These are phyloP conservation scores for Camellia japonica DNA, from an alignment of 148 eudicot genomes.

Conservation along the genomic window DNA sequence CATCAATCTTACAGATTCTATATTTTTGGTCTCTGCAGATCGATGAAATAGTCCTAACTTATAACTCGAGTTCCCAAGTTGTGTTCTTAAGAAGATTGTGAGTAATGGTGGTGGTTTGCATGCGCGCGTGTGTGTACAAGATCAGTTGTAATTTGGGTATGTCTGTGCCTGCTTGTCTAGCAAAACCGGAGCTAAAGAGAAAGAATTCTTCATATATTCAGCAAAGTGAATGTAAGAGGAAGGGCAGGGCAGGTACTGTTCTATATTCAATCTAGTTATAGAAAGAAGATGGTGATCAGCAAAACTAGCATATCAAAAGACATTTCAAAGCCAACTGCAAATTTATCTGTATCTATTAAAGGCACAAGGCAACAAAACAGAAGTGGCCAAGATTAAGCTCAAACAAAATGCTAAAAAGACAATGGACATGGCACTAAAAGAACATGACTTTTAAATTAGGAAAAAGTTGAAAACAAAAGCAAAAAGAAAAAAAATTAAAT, in stretches of 20 bases:
- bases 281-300: not conserved
- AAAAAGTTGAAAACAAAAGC: not conserved
- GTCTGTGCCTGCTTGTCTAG: not conserved
- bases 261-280: not conserved
- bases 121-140: not conserved
- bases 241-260: not conserved
- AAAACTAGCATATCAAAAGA: not conserved
- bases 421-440: not conserved
- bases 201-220: not conserved
- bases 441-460: not conserved
- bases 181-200: not conserved
- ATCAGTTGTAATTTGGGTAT: not conserved
- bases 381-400: not conserved
- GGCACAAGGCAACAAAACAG: not conserved
- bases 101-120: not conserved
- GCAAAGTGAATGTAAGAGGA: not conserved
- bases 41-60: not conserved
- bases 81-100: not conserved
- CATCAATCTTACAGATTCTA: not conserved
- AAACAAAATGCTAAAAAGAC: not conserved
- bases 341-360: not conserved
- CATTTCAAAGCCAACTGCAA: not conserved
- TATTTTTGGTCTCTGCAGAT: not conserved
- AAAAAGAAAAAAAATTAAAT: no score
- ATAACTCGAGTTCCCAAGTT: not conserved